Base-by-base conservation (phyloP, 2,329 filamentous ascomycete genomes). In the Plectosphaerella plurivora region DNA sequence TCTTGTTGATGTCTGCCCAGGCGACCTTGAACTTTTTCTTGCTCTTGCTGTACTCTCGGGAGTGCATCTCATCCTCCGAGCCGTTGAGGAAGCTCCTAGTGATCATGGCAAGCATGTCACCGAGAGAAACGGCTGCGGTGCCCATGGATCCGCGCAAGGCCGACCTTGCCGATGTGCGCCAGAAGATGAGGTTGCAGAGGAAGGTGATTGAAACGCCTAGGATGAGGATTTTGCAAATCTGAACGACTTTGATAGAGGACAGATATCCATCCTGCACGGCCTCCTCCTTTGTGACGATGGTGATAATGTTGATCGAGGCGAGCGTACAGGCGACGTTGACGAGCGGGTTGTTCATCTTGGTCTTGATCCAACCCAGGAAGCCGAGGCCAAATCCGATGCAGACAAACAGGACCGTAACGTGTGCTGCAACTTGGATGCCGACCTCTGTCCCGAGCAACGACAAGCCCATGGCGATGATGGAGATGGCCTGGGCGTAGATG, bases 341-440 rank as follows among this genome's bases (percentile, higher is more conserved):
- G 51, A 94, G 72, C 7, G 90, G 88, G 60, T 88, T 86, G 55
- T 87, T 89, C 55, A 90, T 77, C 60, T 76, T 85, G 65, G 93
- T 88, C 70, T 95, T 95, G 51, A 87, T 82, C 91, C 90, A 95
- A 44, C 89, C 92, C 25, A 97, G 80, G 59, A 96, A 87, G 1
- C 93, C 93, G 49, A 97, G 75, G 0, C 90, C 91, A 22, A 87
- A 91, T 20, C 91, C 92, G 56, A 92, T 87, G 63, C 95, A 97
- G 6, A 96, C 72, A 39, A 94, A 70, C 41, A 97, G 74, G 24
- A 97, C 87, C 45, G 96, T 74, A 2, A 80, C 81, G 70, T 96
- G 90, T 0, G 91, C 91, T 8, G 94, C 68, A 39, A 88, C 72
- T 4, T 82, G 77, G 56, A 92, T 81, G 28, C 56, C 56, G 9